Evolutionary conservation across 805 yeast species (phyloP).

Genomic region (baker's yeast (Saccharomyces cerevisiae)): DNA sequence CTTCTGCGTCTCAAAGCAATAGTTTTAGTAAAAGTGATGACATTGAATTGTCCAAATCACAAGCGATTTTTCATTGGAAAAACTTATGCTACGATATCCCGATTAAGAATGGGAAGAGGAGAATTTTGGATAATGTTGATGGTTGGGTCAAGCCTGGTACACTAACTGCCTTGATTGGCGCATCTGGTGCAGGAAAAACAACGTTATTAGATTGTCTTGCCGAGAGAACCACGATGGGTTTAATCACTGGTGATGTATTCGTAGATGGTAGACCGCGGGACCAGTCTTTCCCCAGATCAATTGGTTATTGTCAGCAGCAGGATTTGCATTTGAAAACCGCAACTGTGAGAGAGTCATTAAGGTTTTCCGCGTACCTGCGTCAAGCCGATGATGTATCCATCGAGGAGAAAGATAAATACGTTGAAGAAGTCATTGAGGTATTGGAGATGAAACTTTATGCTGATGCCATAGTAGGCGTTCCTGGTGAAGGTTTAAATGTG

Average conservation of each 20-base stretch:
- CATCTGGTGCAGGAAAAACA: slow-evolving; percentile 70
- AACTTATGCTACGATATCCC: slow-evolving; percentile 56
- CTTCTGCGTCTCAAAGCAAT: not conserved
- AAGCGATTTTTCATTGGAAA: slow-evolving; percentile 58
- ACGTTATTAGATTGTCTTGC: slow-evolving; percentile 56
- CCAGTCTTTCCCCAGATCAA: slow-evolving; percentile 43
- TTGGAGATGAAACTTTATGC: slow-evolving; percentile 56
- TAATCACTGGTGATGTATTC: slow-evolving; percentile 48
- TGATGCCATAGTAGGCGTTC: slow-evolving; percentile 64
- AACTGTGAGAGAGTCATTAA: slow-evolving; percentile 59
- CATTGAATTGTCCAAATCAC: slow-evolving; percentile 19
- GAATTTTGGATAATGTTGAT: slow-evolving; percentile 49
- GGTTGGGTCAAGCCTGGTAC: slow-evolving; percentile 73
- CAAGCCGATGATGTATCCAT: slow-evolving; percentile 41
- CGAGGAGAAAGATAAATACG: slow-evolving; percentile 50
- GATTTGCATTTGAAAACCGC: slow-evolving; percentile 52
- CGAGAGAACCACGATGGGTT: slow-evolving; percentile 52
- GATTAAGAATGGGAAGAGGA: slow-evolving; percentile 44
- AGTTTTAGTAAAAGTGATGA: not conserved
- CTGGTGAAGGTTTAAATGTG: slow-evolving; percentile 55
- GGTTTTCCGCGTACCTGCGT: slow-evolving; percentile 51
- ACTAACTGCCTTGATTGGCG: slow-evolving; percentile 60
- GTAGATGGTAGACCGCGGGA: slow-evolving; percentile 47
- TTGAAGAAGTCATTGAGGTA: slow-evolving; percentile 51
- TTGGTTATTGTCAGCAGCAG: slow-evolving; percentile 63